Base-by-base conservation (phyloP, 192 early-diverging fungal genomes). In the Irineochytrium annulatum region DNA sequence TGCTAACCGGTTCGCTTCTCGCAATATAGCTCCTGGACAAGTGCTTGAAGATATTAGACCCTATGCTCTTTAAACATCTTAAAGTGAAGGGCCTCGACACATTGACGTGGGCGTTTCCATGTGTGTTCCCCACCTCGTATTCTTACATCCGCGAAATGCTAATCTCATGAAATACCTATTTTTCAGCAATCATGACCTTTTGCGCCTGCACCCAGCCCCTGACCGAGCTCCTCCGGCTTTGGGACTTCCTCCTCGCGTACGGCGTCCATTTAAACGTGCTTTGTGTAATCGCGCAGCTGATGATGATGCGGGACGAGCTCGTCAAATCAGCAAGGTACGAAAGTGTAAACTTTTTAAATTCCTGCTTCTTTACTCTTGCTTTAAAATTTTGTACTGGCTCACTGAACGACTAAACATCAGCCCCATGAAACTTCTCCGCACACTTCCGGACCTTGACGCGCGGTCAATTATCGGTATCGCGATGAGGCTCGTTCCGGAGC, bases 251-350 rank as follows among this genome's bases (percentile, higher is more conserved):
- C 57, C 76, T 98, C 52, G 87, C 91, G 0, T 94, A 82, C 62
- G 95, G 95, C 26, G 79, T 93, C 46, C 95, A 98, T 73, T 72
- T 98, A 43, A 95, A 96, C 61, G 86, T 98, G 30, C 69, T 98
- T 11, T 91, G 87, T 72, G 86, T 95, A 37, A 86, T 95, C 46
- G 86, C 89, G 37, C 91, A 92, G 62, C 58, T 98, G 48, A 63
- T 90, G 5, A 52, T 86, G 29, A 89, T 94, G 59, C 79, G 91
- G 19, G 75, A 80, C 54, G 80, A 93, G 39, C 73, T 95, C 8
- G 55, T 95, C 39, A 71, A 60, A n/a, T 76, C 77, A n/a, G 24
- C 77, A 45, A 88, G 85, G 87, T 89, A 67, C 43, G 41, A 20
- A 57, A n/a, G n/a, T n/a, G n/a, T n/a, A n/a, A n/a, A 8, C 14